Evolutionary conservation across 169 alveolate species (phyloP).

Genomic region (Plasmodium blacklocki): DNA sequence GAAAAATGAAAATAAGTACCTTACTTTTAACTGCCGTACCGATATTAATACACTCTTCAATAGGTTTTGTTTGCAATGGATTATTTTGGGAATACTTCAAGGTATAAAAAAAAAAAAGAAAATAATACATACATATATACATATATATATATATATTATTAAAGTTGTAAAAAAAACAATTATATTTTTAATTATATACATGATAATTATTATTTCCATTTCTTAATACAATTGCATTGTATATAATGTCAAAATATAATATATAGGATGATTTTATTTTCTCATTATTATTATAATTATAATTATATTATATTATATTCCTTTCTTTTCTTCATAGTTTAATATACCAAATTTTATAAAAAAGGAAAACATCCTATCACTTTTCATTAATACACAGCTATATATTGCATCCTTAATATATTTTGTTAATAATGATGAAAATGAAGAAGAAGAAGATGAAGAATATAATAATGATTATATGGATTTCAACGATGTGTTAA

Average conservation of each 20-base stretch:
- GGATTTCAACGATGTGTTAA: neutral
- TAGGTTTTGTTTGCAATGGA: conserved; percentile 38
- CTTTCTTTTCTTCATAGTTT: conserved; percentile 10
- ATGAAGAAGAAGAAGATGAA: conserved; percentile 33
- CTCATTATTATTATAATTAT: too few relatives aligned
- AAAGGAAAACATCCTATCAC: conserved; percentile 49
- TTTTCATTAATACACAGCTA: conserved; percentile 67
- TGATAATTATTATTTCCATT: too few relatives aligned
- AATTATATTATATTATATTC: neutral
- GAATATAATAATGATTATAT: conserved; percentile 33
- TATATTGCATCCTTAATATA: conserved; percentile 74
- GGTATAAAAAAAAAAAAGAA: conserved; percentile 13
- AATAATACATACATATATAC: neutral
- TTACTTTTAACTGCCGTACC: conserved; percentile 61
- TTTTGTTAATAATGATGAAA: conserved; percentile 40
- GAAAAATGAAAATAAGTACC: conserved; percentile 58
- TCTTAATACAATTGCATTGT: too few relatives aligned
- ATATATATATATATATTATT: neutral
- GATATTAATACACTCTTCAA: conserved; percentile 57
- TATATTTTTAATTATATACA: too few relatives aligned
- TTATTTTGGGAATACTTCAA: conserved; percentile 39
- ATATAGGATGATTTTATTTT: too few relatives aligned
- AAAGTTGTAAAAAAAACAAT: neutral
- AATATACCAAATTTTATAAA: conserved; percentile 44
- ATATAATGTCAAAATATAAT: too few relatives aligned